phyloP scores from a whole-genome alignment of 164 flowering plant genomes.

The Taxillus chinensis region DNA sequence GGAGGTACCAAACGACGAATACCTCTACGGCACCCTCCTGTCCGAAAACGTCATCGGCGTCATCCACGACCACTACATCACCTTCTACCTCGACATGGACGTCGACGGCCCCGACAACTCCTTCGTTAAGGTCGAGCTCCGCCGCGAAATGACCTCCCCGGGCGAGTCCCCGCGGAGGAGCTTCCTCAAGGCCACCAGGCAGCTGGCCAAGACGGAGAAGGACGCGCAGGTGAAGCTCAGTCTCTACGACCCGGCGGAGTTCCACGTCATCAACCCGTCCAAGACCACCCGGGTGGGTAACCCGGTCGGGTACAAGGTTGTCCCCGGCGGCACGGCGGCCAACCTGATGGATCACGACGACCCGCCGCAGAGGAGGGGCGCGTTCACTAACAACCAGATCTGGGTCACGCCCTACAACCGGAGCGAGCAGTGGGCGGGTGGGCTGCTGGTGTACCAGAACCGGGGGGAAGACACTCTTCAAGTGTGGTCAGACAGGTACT shows the following conservation, averaged over 20 bases:
- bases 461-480: slow-evolving; percentile 78
- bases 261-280: slow-evolving; percentile 63
- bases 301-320: slow-evolving; percentile 76
- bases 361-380: slow-evolving; percentile 67
- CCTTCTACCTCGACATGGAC: slow-evolving; percentile 86
- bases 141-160: slow-evolving; percentile 29
- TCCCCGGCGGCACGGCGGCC: slow-evolving; percentile 71
- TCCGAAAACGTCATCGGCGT: slow-evolving; percentile 87
- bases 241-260: slow-evolving; percentile 68
- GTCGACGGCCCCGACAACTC: slow-evolving; percentile 74
- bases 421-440: slow-evolving; percentile 88
- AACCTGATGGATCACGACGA: slow-evolving; percentile 68
- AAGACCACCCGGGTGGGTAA: slow-evolving; percentile 62
- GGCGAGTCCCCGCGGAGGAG: slow-evolving; percentile 63
- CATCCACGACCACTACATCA: slow-evolving; percentile 80
- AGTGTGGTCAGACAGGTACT: slow-evolving; percentile 79
- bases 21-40: slow-evolving; percentile 59
- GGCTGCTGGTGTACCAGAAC: slow-evolving; percentile 67
- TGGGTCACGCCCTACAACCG: slow-evolving; percentile 84
- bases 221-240: slow-evolving; percentile 71
- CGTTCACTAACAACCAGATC: slow-evolving; percentile 84
- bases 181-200: slow-evolving; percentile 43
- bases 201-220: slow-evolving; percentile 66
- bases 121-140: slow-evolving; percentile 66
- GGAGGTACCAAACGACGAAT: slow-evolving; percentile 35